Conservation (phyloP, 129 eudicot genomes). For the Lactuca sativa region DNA sequence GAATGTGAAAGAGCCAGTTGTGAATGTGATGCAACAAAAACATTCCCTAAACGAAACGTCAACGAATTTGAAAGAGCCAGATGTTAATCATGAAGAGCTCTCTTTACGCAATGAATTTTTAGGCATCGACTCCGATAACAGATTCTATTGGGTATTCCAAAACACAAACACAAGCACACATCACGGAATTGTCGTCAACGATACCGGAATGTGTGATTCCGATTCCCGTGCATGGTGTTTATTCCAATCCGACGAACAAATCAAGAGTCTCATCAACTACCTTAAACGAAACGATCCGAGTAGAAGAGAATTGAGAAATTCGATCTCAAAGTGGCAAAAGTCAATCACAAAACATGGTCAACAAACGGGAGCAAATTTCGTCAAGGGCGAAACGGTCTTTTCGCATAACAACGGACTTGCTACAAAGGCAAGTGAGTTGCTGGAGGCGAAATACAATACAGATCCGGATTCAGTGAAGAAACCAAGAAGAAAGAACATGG, state of each 20-base stretch:
- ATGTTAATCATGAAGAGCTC: neutral
- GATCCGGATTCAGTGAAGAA: slow-evolving; percentile 27
- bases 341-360: slow-evolving; percentile 3
- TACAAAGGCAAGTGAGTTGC: slow-evolving; percentile 41
- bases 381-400: neutral
- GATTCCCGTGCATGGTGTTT: slow-evolving; percentile 32
- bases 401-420: neutral
- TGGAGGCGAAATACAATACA: slow-evolving; percentile 34
- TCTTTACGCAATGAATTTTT: slow-evolving; percentile 42
- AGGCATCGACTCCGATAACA: slow-evolving; percentile 49
- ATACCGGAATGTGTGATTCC: neutral
- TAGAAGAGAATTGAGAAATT: slow-evolving; percentile 32
- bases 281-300: slow-evolving; percentile 25
- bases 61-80: no score
- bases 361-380: neutral
- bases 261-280: slow-evolving; percentile 28
- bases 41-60: no score
- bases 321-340: slow-evolving; percentile 40
- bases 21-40: no score
- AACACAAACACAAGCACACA: slow-evolving; percentile 27
- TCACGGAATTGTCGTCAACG: slow-evolving; percentile 25
- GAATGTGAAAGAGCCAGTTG: slow-evolving; percentile 24
- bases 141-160: slow-evolving; percentile 53
- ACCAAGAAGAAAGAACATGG: slow-evolving; percentile 2
- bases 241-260: slow-evolving; percentile 36